Evolutionary conservation across 768 basidiomycete species (phyloP).

Genomic region (Sporobolomyces pararoseus): DNA sequence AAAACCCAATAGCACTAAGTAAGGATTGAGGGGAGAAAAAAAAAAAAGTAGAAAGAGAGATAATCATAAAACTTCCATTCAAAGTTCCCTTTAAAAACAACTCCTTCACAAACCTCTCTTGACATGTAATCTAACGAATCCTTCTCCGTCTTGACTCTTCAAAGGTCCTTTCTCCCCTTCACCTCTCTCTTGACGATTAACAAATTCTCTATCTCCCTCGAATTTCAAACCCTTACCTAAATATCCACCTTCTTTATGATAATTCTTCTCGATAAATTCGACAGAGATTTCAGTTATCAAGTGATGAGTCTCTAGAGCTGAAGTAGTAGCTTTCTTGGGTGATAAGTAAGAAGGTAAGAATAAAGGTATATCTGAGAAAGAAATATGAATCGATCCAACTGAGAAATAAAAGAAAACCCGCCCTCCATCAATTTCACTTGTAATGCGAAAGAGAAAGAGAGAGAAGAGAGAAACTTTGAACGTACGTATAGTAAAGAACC

Average conservation of each 20-base stretch:
- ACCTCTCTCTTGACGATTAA: neutral
- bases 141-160: neutral
- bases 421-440: neutral
- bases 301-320: neutral
- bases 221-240: neutral
- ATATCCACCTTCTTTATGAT: neutral
- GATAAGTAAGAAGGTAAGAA: conserved; percentile 25
- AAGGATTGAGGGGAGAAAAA: neutral
- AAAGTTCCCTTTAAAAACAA: too few relatives aligned
- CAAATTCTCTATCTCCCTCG: conserved; percentile 7
- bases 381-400: conserved; percentile 43
- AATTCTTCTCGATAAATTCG: neutral
- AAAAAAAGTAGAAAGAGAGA: too few relatives aligned
- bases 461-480: neutral
- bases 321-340: neutral
- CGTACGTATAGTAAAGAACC: conserved; percentile 34
- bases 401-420: neutral
- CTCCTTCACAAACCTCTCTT: neutral
- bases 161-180: conserved; percentile 14
- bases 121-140: neutral
- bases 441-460: too few relatives aligned
- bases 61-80: too few relatives aligned
- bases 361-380: conserved; percentile 43
- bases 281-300: too few relatives aligned
- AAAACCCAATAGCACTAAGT: too few relatives aligned